These are phyloP conservation scores for Pseudocercospora vitis DNA, from an alignment of 2,329 filamentous ascomycete species.

Conservation along the genomic window DNA sequence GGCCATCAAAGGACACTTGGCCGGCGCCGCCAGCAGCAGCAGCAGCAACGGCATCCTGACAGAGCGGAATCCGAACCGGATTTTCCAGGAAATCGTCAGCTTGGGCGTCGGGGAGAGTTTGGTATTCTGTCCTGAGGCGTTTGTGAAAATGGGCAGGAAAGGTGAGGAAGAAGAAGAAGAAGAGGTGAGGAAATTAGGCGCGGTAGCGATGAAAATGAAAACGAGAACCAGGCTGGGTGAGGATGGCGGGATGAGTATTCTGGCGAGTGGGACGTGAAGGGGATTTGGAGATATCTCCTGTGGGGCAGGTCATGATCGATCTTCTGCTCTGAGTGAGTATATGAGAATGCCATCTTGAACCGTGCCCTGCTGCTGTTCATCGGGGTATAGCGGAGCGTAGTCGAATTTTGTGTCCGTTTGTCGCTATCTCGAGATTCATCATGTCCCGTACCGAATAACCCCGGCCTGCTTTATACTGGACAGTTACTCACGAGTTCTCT, in stretches of 20 bases:
- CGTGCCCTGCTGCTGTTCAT: no score
- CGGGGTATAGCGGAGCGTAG: background rate
- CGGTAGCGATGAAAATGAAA: constrained; percentile 30
- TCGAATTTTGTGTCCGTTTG: background rate
- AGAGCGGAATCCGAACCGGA: constrained; percentile 16
- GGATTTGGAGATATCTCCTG: background rate
- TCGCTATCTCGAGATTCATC: no score
- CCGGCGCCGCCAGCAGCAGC: constrained; percentile 40
- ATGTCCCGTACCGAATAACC: no score
- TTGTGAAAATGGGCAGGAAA: constrained; percentile 25
- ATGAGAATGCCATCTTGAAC: no score
- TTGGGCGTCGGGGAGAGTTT: constrained; percentile 37
- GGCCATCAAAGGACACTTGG: constrained; percentile 50
- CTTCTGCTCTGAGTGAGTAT: background rate
- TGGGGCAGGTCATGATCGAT: no score
- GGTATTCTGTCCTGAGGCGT: constrained; percentile 36
- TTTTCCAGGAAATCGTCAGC: constrained; percentile 36
- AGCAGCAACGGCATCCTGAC: background rate
- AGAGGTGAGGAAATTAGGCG: constrained; percentile 27
- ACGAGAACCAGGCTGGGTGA: constrained; percentile 32
- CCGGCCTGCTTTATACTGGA: no score
- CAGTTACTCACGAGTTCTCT: no score
- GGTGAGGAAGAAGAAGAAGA: no score
- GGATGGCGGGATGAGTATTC: constrained; percentile 32
- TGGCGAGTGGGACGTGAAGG: constrained; percentile 22